These are phyloP conservation scores for Brassica incana DNA, from an alignment of 345 rosid genomes.

Conservation along the genomic window DNA sequence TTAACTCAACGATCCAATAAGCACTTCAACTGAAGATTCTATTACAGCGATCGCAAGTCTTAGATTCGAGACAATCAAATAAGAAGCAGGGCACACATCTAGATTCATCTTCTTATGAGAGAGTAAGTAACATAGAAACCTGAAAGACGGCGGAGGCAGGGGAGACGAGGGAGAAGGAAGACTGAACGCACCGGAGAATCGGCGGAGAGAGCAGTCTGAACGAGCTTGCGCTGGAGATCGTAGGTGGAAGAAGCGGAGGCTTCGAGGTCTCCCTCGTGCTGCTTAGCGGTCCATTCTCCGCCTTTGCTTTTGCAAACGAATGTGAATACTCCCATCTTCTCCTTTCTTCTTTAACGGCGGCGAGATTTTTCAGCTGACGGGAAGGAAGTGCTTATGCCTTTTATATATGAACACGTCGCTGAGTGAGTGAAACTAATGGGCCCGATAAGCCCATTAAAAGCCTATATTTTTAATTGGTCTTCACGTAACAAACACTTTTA, in stretches of 20 bases:
- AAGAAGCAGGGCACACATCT: neutral
- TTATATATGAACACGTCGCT: constrained; percentile 25
- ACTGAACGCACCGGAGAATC: constrained; percentile 80
- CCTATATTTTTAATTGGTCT: neutral
- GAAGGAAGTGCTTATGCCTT: neutral
- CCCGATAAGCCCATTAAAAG: constrained; percentile 12
- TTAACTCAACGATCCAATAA: neutral
- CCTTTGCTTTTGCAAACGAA: constrained; percentile 67
- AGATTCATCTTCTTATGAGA: neutral
- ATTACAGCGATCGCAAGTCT: neutral
- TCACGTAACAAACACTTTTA: neutral
- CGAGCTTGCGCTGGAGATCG: constrained; percentile 79
- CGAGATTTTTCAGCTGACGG: constrained; percentile 7
- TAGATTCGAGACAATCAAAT: neutral
- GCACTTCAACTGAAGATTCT: neutral
- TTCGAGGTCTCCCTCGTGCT: constrained; percentile 73
- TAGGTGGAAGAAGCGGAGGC: constrained; percentile 60
- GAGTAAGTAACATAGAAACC: constrained; percentile 39
- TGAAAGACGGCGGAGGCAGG: constrained; percentile 82
- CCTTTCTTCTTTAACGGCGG: constrained; percentile 16
- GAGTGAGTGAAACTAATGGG: constrained; percentile 5
- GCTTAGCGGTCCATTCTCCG: constrained; percentile 73
- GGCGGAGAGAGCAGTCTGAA: constrained; percentile 55
- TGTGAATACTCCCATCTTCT: constrained; percentile 66
- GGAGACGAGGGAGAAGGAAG: constrained; percentile 69